Evolutionary conservation across 2,329 filamentous ascomycete genomes (phyloP), one percentile per base, ranked within the genome.

Genomic region (Bimuria novae-zelandiae): DNA sequence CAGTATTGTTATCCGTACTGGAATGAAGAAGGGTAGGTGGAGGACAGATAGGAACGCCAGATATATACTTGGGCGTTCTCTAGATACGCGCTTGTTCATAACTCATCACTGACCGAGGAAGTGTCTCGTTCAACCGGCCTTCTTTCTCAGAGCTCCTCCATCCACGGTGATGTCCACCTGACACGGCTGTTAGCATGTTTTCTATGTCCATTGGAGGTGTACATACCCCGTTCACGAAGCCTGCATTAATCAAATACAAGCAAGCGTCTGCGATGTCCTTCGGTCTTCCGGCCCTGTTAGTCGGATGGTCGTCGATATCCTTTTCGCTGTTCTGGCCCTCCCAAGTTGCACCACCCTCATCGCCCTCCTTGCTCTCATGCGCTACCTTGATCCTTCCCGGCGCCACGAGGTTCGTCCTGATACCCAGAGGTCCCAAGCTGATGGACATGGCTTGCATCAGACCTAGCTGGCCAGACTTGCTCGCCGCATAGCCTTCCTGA

Each of bases 371-470:
- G 56, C 75, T 73, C 69, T 80, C 78, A 57, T 80, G 77, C n/a
- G 70, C 69, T 7, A 74, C 77, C 62, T 77, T 78, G 64, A 79
- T 76, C 44, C 77, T 67, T 2, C 78, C 78, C 0, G 78, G 78
- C 4, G 77, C 74, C 27, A 80, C 70, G n/a, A 76, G 60, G 52
- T 81, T 82, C 23, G 80, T 77, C 2, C 78, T 70, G 32, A 83
- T 75, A 2, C 76, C 74, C 25, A 76, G 66, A 22, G 68, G 64
- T 4, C 73, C 74, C 27, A 82, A 64, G 44, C 75, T 77, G 29
- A 80, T 77, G 11, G 79, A 75, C 77, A 82, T 76, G 23, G 75
- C 76, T 56, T 82, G 80, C 65, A 77, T 79, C 52, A 83, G 57
- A 0, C 80, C 80, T 10, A 82, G 63, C 43, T 82, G 65, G 0